These are phyloP conservation scores for Dipteronia dyeriana DNA, from an alignment of 345 rosid genomes.

Conservation along the genomic window DNA sequence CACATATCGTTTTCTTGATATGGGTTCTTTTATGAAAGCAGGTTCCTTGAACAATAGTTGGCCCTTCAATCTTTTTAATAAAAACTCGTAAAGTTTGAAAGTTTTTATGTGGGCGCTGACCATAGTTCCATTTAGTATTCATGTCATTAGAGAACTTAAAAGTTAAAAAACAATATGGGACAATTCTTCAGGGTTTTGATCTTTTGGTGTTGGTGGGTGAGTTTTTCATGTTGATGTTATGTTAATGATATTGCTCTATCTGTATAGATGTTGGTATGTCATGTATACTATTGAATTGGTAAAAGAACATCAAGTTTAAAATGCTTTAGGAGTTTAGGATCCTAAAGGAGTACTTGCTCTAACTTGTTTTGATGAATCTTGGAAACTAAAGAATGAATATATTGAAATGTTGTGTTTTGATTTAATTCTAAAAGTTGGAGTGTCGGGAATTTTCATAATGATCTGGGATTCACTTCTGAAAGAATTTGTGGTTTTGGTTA, in stretches of 20 bases:
- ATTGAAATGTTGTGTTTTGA: background rate
- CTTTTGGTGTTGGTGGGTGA: background rate
- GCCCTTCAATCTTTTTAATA: background rate
- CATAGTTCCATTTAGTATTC: background rate
- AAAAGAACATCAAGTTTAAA: background rate
- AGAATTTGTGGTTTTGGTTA: background rate
- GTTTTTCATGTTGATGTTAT: background rate
- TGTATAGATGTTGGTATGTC: background rate
- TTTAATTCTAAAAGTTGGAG: background rate
- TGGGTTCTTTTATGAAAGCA: constrained; percentile 5
- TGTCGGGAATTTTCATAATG: background rate
- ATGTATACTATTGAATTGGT: background rate
- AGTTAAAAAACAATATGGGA: background rate
- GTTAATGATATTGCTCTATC: background rate
- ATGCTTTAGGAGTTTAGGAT: background rate
- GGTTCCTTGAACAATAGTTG: background rate
- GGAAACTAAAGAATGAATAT: background rate
- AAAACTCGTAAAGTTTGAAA: background rate
- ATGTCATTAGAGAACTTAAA: background rate
- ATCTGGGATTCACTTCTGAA: background rate
- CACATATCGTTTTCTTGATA: background rate
- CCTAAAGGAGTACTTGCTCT: background rate
- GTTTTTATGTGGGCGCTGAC: background rate
- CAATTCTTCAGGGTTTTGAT: background rate
- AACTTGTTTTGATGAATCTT: background rate